Evolutionary conservation across 1,284 basidiomycete genomes (phyloP).

Genomic region (Cutaneotrichosporon sp.): DNA sequence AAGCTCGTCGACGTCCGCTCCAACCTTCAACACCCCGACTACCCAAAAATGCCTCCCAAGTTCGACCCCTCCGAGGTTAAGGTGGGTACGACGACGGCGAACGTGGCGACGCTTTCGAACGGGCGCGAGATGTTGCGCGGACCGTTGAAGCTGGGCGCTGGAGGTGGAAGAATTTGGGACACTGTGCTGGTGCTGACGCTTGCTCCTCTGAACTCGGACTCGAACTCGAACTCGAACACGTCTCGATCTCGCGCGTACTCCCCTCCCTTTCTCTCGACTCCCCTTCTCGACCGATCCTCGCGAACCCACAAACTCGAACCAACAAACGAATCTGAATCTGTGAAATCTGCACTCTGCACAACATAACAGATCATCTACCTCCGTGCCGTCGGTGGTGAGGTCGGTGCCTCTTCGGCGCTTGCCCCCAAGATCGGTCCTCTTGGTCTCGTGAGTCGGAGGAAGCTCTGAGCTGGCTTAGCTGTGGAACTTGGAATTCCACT

Average conservation of each 20-base stretch:
- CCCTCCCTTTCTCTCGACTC: not conserved
- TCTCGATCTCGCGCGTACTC: not conserved
- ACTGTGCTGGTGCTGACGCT: slow-evolving; percentile 15
- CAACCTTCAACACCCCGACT: slow-evolving; percentile 5
- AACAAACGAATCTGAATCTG: not conserved
- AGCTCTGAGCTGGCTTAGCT: not conserved
- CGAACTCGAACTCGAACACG: not conserved
- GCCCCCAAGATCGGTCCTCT: slow-evolving; percentile 99
- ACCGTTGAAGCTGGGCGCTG: not conserved
- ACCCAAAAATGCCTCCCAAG: slow-evolving; percentile 51
- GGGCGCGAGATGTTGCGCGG: not conserved
- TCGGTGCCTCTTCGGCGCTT: slow-evolving; percentile 96
- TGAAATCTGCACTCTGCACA: too few relatives aligned
- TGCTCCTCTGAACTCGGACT: not conserved
- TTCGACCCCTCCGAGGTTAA: slow-evolving; percentile 50
- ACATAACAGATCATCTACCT: slow-evolving; percentile 83
- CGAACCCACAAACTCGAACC: slow-evolving; percentile 1
- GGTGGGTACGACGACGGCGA: slow-evolving; percentile 13
- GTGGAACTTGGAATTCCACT: not conserved
- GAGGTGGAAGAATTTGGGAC: not conserved
- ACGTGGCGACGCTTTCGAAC: not conserved
- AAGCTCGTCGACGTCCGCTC: not conserved
- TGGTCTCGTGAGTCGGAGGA: slow-evolving; percentile 75
- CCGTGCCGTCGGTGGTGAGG: slow-evolving; percentile 98
- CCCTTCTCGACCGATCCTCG: not conserved